A percentile compares a stretch with the other conserved stretches of the same genome.
These are phyloP conservation scores for Adansonia madagascariensis DNA, from an alignment of 441 rosid species.

Conservation along the genomic window DNA sequence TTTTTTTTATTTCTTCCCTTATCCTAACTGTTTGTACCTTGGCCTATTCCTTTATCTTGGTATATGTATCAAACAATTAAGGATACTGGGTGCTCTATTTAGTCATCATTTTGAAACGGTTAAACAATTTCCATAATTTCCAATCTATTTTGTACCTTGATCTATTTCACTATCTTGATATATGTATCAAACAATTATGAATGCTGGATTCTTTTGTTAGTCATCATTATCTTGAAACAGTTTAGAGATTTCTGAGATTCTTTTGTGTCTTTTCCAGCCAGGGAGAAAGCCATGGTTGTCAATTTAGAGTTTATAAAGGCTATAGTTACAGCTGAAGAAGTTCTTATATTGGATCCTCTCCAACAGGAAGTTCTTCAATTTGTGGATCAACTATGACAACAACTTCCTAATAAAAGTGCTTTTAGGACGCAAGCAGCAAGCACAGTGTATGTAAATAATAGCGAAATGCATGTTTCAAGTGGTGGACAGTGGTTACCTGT, in stretches of 20 bases:
- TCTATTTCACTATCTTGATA: not conserved
- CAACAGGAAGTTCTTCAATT: slow-evolving; percentile 78
- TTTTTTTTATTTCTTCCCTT: not conserved
- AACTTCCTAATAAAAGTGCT: slow-evolving; percentile 59
- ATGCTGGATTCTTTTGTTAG: not conserved
- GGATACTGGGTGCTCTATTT: not conserved
- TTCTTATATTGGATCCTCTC: slow-evolving; percentile 76
- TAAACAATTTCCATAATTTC: not conserved
- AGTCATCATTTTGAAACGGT: not conserved
- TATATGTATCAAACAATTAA: not conserved
- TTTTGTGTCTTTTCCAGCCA: slow-evolving; percentile 47
- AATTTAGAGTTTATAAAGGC: slow-evolving; percentile 88
- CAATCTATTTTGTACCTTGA: not conserved
- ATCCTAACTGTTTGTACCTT: not conserved
- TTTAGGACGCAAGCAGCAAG: slow-evolving; percentile 41
- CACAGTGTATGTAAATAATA: slow-evolving; percentile 39
- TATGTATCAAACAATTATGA: not conserved
- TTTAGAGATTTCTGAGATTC: slow-evolving; percentile 1
- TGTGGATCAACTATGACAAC: slow-evolving; percentile 76
- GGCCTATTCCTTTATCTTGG: not conserved
- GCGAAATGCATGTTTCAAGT: slow-evolving; percentile 49
- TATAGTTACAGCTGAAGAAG: slow-evolving; percentile 90
- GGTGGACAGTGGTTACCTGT: slow-evolving; percentile 55
- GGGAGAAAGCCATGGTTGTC: slow-evolving; percentile 94
- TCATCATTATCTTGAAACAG: not conserved